Evolutionary conservation across 106 monocot species (phyloP), one percentile per base, ranked within the genome.

Genomic region (Amphibolis antarctica): DNA sequence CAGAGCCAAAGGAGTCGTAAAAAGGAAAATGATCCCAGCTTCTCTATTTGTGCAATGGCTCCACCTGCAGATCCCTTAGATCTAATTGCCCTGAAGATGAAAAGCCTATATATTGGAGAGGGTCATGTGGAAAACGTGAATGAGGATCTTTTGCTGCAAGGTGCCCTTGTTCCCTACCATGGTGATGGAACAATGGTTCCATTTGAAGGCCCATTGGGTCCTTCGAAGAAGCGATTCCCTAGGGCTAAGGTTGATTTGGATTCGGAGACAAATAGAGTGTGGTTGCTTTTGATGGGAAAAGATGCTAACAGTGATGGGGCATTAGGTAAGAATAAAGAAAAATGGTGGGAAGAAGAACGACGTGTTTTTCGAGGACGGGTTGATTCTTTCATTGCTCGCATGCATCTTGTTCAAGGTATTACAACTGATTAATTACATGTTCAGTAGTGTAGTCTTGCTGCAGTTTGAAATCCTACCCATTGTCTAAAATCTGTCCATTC

Each of bases 341-440:
- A 71, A 44, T 70, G 75, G 77, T 85, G 85, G 89, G 76, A 80
- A 63, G 59, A 82, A 54, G 73, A 89, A 66, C 75, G 85, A 52
- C 46, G 42, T 17, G 60, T 77, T 36, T 89, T 85, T 61, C 69
- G 55, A 58, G 78, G 80, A 14, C 75, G 85, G 57, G 78, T 65
- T 26, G 72, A 83, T 64, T 71, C 75, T 23, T 89, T 89, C 65
- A 89, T 82, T 80, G 63, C 72, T 45, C 77, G 80, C 53, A 89
- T 89, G 89, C 77, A 75, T 56, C 80, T 78, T 27, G 66, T 90
- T 56, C 83, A 80, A 90, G 89, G 89, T 89, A 51, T 47, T 48
- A 9, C 14, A 25, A 11, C 23, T 64, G 44, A 64, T 23, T 21
- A 53, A 53, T 23, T 53, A 19, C n/a, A n/a, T 53, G 22, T 20